Evolutionary conservation across 345 rosid genomes (phyloP).

Genomic region (Kernera saxatilis): DNA sequence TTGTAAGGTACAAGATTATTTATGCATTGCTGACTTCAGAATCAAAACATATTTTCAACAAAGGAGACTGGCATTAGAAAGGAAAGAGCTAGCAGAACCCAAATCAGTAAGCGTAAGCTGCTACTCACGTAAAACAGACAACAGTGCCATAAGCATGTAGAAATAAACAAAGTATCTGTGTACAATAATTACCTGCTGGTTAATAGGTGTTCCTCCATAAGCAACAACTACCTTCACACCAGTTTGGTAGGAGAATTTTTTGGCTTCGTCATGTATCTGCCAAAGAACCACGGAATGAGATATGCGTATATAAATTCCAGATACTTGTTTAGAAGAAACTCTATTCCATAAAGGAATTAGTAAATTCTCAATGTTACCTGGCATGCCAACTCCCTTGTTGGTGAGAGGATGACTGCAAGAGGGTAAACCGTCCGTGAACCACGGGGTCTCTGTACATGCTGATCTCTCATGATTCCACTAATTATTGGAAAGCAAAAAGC

Average conservation of each 20-base stretch:
- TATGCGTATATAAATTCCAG: background rate
- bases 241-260: slow-evolving; percentile 90
- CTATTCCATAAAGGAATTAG: background rate
- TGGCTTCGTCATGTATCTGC: slow-evolving; percentile 99
- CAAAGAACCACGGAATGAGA: slow-evolving; percentile 8
- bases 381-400: slow-evolving; percentile 91
- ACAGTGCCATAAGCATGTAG: background rate
- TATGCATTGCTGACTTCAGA: background rate
- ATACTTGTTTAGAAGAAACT: background rate
- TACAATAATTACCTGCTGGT: slow-evolving; percentile 61
- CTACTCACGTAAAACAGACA: slow-evolving; percentile 5
- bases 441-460: slow-evolving; percentile 64
- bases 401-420: slow-evolving; percentile 92
- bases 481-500: slow-evolving; percentile 98
- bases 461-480: slow-evolving; percentile 82
- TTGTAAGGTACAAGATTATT: background rate
- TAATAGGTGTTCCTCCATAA: slow-evolving; percentile 98
- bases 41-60: background rate
- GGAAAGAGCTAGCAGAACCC: background rate
- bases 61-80: background rate
- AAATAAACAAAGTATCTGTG: background rate
- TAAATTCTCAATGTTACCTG: slow-evolving; percentile 45
- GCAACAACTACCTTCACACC: slow-evolving; percentile 99
- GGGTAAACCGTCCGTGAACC: slow-evolving; percentile 89
- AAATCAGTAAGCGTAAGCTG: background rate